phyloP scores from a whole-genome alignment of 2,329 filamentous ascomycete genomes.

The Penicillium sp. region DNA sequence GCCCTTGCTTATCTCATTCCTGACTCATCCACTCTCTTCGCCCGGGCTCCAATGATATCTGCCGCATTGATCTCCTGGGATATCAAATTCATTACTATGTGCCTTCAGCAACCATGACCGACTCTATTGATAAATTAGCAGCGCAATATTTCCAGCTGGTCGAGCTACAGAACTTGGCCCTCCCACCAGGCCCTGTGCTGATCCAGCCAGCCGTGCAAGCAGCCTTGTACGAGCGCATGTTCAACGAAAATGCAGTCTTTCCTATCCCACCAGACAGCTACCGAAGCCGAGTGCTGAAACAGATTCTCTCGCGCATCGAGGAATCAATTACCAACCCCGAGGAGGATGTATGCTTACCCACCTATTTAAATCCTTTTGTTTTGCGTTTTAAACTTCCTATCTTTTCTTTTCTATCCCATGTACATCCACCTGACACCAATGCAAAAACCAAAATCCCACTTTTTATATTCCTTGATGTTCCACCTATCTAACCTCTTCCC shows the following conservation, averaged over 20 bases:
- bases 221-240: constrained; percentile 64
- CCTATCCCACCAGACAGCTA: constrained; percentile 68
- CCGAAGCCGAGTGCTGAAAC: constrained; percentile 69
- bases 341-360: constrained; percentile 64
- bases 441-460: neutral
- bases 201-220: constrained; percentile 63
- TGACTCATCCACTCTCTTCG: constrained; percentile 8
- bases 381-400: neutral
- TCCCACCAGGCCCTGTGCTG: constrained; percentile 60
- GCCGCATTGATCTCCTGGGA: neutral
- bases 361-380: constrained; percentile 12
- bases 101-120: constrained; percentile 9
- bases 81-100: constrained; percentile 7
- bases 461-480: neutral
- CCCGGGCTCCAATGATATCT: constrained; percentile 9
- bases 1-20: constrained; percentile 6
- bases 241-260: constrained; percentile 56
- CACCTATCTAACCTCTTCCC: constrained; percentile 5
- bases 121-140: constrained; percentile 39
- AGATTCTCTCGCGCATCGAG: constrained; percentile 68
- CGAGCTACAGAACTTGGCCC: constrained; percentile 58
- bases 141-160: constrained; percentile 80
- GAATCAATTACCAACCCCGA: constrained; percentile 75
- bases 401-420: constrained; percentile 5
- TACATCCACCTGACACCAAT: constrained; percentile 14